Percentiles rank a stretch among this genome's conserved stretches.
Conservation (phyloP, 2,329 filamentous ascomycete species). For the Cryphonectria parasitica region DNA sequence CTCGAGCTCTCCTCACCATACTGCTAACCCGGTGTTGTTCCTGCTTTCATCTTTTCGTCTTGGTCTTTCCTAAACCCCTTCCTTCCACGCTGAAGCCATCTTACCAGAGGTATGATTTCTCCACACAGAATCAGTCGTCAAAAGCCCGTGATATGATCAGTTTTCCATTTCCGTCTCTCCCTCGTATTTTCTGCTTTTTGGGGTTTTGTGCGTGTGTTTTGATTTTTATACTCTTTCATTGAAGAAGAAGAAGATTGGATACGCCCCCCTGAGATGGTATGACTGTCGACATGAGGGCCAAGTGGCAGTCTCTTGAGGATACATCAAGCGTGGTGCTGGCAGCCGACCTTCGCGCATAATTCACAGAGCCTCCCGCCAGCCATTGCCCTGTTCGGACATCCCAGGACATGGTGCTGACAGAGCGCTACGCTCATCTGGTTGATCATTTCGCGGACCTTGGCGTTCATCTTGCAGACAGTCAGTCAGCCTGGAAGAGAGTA, state of each 20-base stretch:
- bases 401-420: slow-evolving; percentile 26
- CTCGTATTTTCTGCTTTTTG: background rate
- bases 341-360: slow-evolving; percentile 16
- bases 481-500: background rate
- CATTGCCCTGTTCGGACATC: slow-evolving; percentile 24
- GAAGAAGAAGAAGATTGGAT: background rate
- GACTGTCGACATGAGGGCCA: background rate
- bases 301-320: background rate
- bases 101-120: background rate
- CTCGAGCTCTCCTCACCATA: background rate
- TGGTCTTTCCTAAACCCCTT: background rate
- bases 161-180: background rate
- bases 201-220: background rate
- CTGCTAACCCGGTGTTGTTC: background rate
- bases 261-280: background rate
- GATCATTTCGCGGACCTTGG: background rate
- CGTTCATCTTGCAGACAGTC: background rate
- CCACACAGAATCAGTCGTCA: background rate
- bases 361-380: slow-evolving; percentile 24
- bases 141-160: background rate
- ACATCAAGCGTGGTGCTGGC: slow-evolving; percentile 11
- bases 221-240: background rate
- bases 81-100: background rate
- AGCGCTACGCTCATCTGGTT: slow-evolving; percentile 28
- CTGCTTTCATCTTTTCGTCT: background rate